These are phyloP conservation scores for Parascedosporium putredinis DNA, from an alignment of 2,329 filamentous ascomycete species.

Conservation along the genomic window DNA sequence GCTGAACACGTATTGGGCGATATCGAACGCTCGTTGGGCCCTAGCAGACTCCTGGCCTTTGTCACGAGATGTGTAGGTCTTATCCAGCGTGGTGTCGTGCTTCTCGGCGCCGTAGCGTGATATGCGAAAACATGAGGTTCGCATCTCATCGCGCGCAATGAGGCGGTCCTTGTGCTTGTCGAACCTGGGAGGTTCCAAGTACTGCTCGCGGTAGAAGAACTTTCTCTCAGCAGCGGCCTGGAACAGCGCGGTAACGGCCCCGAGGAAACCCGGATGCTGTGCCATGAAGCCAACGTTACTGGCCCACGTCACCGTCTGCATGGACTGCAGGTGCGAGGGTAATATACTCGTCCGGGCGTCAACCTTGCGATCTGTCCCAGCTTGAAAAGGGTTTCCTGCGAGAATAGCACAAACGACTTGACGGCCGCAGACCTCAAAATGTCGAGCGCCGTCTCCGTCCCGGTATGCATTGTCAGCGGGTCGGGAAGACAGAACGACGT, in stretches of 20 bases:
- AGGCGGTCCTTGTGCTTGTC: background rate
- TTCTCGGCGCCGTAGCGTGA: slow-evolving; percentile 19
- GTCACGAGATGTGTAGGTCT: slow-evolving; percentile 8
- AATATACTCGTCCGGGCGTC: slow-evolving; percentile 32
- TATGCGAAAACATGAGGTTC: slow-evolving; percentile 30
- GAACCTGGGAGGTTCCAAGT: background rate
- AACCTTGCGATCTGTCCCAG: slow-evolving; percentile 28
- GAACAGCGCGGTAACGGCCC: slow-evolving; percentile 24
- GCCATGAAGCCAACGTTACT: slow-evolving; percentile 25
- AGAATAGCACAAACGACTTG: slow-evolving; percentile 33
- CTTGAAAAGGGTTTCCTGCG: slow-evolving; percentile 21
- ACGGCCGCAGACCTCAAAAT: slow-evolving; percentile 39
- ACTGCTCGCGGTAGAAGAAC: background rate
- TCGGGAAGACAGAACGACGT: slow-evolving; percentile 43
- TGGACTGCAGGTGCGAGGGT: slow-evolving; percentile 27
- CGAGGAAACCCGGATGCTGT: slow-evolving; percentile 33
- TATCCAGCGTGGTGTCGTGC: slow-evolving; percentile 9
- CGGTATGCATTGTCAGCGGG: slow-evolving; percentile 34
- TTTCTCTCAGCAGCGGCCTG: background rate
- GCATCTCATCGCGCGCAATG: slow-evolving; percentile 14
- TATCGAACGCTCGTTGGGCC: background rate
- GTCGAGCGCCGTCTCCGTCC: slow-evolving; percentile 41
- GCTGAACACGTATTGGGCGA: background rate
- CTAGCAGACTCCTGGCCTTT: background rate
- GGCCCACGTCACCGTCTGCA: slow-evolving; percentile 38